Conservation (phyloP, 768 basidiomycete species). For the Boletus sensibilis region DNA sequence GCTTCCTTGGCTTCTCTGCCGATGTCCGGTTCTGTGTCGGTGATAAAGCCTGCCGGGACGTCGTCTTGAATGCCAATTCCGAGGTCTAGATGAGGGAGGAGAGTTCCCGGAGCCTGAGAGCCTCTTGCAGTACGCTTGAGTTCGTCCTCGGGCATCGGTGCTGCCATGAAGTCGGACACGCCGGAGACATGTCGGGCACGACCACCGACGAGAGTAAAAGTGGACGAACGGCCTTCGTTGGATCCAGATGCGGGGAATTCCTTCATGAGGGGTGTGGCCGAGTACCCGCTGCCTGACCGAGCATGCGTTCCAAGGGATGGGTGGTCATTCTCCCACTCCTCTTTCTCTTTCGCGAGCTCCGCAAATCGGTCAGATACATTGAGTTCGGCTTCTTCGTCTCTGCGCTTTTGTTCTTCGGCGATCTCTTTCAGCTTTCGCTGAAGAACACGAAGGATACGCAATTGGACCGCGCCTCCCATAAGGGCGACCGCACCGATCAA, state of each 20-base stretch:
- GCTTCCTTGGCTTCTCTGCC: slow-evolving; percentile 32
- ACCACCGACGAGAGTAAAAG: slow-evolving; percentile 49
- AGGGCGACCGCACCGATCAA: slow-evolving; percentile 80
- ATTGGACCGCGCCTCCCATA: slow-evolving; percentile 88
- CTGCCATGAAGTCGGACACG: slow-evolving; percentile 71
- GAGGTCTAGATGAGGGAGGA: slow-evolving; percentile 70
- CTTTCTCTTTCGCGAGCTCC: slow-evolving; percentile 63
- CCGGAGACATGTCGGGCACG: slow-evolving; percentile 64
- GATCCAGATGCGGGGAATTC: slow-evolving; percentile 54
- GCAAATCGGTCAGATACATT: slow-evolving; percentile 70
- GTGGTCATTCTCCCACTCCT: slow-evolving; percentile 87
- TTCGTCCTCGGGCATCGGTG: slow-evolving; percentile 62
- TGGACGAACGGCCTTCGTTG: slow-evolving; percentile 40
- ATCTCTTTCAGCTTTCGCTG: slow-evolving; percentile 80
- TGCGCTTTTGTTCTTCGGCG: slow-evolving; percentile 65
- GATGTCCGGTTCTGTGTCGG: slow-evolving; percentile 38
- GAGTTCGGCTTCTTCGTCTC: slow-evolving; percentile 73
- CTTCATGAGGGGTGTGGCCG: slow-evolving; percentile 66
- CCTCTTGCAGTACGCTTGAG: slow-evolving; percentile 48
- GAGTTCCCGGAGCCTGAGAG: slow-evolving; percentile 49
- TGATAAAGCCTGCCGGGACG: slow-evolving; percentile 69
- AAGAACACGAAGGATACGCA: slow-evolving; percentile 79
- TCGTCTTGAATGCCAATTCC: slow-evolving; percentile 73
- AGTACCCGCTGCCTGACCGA: slow-evolving; percentile 61
- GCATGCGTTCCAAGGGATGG: slow-evolving; percentile 60